Evolutionary conservation across 2,329 filamentous ascomycete species (phyloP), one percentile per base, ranked within the genome.

Genomic region (Fusarium staphyleae): DNA sequence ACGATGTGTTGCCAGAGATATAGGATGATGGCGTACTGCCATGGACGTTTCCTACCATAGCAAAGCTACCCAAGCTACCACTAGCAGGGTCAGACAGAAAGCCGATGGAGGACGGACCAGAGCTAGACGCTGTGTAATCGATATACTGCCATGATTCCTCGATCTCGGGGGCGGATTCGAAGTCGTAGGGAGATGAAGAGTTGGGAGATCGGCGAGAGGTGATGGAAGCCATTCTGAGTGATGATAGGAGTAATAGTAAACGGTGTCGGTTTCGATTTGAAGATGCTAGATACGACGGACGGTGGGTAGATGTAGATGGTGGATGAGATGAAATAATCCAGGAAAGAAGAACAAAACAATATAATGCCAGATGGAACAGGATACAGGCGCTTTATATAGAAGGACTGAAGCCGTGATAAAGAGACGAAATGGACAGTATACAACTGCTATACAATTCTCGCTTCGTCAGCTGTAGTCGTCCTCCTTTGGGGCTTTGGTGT

Each of bases 11-110:
- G 15, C 41, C 40, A 9, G 48, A 19, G 5, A 62, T 39, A 13
- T 59, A 62, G n/a, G 58, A 39, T 14, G 58, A 49, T 11, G 58
- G 39, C 4, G 58, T 62, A n/a, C 28, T 51, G 5, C 58, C 65
- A 15, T 62, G 33, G 3, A 67, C 62, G 56, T 75, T 74, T 24
- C 76, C 74, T 39, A 83, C 68, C 35, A 83, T 69, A 11, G 74
- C 75, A 69, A 78, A 84, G 16, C 81, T 81, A 30, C 75, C 76
- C 60, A 84, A 67, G 53, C 81, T 83, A 12, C 77, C 75, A 60
- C 76, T 81, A 10, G 76, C 76, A 5, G 82, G 81, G 56, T 81
- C 82, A 19, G 78, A 75, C 14, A 80, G 69, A 54, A 82, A 79
- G 14, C 74, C 76, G 9, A 76, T 70, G 1, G 77, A 77, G 0